Evolutionary conservation across 108 stramenopile genomes (phyloP).

Genomic region (Skeletonema costatum): DNA sequence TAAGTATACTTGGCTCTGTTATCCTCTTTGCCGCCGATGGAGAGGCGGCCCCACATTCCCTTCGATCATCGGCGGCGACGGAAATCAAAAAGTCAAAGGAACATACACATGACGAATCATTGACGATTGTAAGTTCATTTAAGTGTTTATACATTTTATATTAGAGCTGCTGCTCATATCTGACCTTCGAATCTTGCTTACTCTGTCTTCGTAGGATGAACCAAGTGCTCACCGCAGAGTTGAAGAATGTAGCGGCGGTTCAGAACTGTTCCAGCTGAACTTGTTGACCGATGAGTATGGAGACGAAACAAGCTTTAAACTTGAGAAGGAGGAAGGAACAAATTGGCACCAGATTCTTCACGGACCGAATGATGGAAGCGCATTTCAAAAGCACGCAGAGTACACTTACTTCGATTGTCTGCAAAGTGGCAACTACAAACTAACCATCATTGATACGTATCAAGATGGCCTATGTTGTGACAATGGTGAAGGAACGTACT

Average conservation of each 20-base stretch:
- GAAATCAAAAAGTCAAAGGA: neutral
- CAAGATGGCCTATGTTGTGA: constrained; percentile 21
- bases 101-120: constrained; percentile 6
- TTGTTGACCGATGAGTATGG: constrained; percentile 4
- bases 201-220: neutral
- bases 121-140: constrained; percentile 7
- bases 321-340: neutral
- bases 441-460: neutral
- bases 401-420: constrained; percentile 5
- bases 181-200: neutral
- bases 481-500: constrained; percentile 7
- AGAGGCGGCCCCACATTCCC: neutral
- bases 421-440: neutral
- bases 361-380: neutral
- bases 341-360: neutral
- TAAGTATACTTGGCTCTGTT: neutral
- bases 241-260: neutral
- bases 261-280: neutral
- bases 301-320: neutral
- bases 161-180: neutral
- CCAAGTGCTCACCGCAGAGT: neutral
- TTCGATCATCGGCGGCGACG: neutral
- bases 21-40: constrained; percentile 5
- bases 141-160: neutral
- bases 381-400: neutral